phyloP scores from a whole-genome alignment of 805 yeast genomes.

The Candida incommunis region DNA sequence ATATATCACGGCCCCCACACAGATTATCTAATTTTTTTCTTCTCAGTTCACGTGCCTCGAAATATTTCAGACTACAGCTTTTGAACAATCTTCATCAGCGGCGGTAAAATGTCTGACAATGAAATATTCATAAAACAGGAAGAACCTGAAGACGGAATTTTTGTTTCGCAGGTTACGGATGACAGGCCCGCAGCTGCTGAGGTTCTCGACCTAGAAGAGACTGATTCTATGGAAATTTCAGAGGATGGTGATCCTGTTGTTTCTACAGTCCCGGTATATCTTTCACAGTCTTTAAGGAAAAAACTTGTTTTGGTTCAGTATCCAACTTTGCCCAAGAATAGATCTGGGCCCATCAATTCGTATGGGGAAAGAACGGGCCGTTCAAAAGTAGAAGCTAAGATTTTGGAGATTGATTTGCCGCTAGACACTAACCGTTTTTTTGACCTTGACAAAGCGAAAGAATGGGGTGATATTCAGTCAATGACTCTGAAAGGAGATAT shows the following conservation, averaged over 20 bases:
- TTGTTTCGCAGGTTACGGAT: conserved; percentile 16
- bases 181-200: conserved; percentile 25
- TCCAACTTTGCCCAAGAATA: conserved; percentile 32
- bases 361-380: conserved; percentile 29
- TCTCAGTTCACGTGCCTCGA: no score
- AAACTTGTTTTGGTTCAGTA: conserved; percentile 38
- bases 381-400: conserved; percentile 46
- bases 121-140: no score
- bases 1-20: no score
- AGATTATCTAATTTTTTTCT: no score
- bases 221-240: not conserved
- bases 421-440: conserved; percentile 53
- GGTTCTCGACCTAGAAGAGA: no score
- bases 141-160: no score
- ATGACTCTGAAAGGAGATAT: conserved; percentile 66
- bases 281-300: conserved; percentile 20
- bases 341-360: not conserved
- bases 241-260: conserved; percentile 38
- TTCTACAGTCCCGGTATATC: conserved; percentile 42
- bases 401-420: conserved; percentile 67
- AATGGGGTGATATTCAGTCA: conserved; percentile 46
- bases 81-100: no score
- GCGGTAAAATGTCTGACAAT: no score
- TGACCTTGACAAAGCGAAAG: conserved; percentile 46
- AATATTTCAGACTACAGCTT: no score